phyloP scores from a whole-genome alignment of 495 filamentous ascomycete genomes.

The Antarctomyces pellizariae region DNA sequence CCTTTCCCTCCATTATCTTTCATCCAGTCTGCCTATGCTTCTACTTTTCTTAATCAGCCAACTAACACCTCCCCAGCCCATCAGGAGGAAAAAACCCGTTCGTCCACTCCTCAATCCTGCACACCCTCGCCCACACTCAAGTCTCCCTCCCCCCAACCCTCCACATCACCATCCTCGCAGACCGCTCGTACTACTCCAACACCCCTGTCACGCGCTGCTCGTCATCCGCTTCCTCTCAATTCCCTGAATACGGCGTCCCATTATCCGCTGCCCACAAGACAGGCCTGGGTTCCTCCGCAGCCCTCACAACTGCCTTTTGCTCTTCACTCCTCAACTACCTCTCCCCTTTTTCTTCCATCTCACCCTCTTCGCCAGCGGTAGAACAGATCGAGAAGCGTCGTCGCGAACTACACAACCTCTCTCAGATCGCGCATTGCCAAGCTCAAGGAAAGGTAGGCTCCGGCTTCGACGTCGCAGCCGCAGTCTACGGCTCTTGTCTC shows the following conservation, averaged over 20 bases:
- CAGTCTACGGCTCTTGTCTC: slow-evolving; percentile 70
- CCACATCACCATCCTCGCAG: slow-evolving; percentile 75
- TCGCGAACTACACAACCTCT: slow-evolving; percentile 59
- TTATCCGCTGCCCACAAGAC: slow-evolving; percentile 77
- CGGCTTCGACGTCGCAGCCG: slow-evolving; percentile 89
- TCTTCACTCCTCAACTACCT: slow-evolving; percentile 62
- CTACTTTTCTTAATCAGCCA: background rate
- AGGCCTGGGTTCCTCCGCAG: slow-evolving; percentile 84
- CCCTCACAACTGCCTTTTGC: slow-evolving; percentile 77
- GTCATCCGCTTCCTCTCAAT: slow-evolving; percentile 19
- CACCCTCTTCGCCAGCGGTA: slow-evolving; percentile 16
- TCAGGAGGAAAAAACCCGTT: slow-evolving; percentile 51
- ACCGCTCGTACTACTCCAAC: slow-evolving; percentile 91
- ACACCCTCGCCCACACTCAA: slow-evolving; percentile 62
- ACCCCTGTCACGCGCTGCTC: slow-evolving; percentile 18
- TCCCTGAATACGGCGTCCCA: slow-evolving; percentile 55
- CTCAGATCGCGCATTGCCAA: slow-evolving; percentile 82
- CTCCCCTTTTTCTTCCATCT: slow-evolving; percentile 35
- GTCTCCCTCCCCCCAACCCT: slow-evolving; percentile 34
- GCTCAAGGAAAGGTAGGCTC: slow-evolving; percentile 92
- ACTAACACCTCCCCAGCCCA: slow-evolving; percentile 1
- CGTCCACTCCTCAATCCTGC: slow-evolving; percentile 72
- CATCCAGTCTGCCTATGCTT: too few species aligned
- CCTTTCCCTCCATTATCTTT: too few species aligned
- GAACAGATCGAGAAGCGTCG: slow-evolving; percentile 17